Percentiles rank a stretch among this genome's conserved stretches.
phyloP scores from a whole-genome alignment of 179 eudicot genomes.

The Beta macrorhiza region DNA sequence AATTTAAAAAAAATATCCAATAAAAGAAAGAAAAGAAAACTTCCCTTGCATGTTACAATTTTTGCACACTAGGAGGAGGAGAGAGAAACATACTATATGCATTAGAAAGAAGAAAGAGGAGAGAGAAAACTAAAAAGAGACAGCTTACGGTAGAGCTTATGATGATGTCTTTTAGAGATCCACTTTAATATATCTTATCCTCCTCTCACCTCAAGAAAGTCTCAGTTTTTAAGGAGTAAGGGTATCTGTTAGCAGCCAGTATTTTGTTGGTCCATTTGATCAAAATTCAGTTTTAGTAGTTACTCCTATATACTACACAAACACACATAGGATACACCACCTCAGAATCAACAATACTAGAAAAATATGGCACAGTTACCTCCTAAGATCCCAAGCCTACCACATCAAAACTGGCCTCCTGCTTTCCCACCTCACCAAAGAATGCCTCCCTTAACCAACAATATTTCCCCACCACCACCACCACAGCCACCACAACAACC shows the following conservation, averaged over 20 bases:
- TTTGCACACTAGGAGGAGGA: neutral
- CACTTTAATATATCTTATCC: slow-evolving; percentile 17
- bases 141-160: slow-evolving; percentile 17
- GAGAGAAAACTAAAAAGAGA: neutral
- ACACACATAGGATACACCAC: no score
- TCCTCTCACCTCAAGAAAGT: neutral
- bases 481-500: slow-evolving; percentile 9
- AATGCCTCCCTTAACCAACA: slow-evolving; percentile 41
- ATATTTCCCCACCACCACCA: neutral
- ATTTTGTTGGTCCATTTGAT: slow-evolving; percentile 16
- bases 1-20: neutral
- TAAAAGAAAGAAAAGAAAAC: neutral
- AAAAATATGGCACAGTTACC: slow-evolving; percentile 73
- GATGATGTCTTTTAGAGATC: slow-evolving; percentile 26
- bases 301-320: neutral
- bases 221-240: neutral
- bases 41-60: slow-evolving; percentile 8
- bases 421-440: slow-evolving; percentile 43
- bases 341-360: neutral
- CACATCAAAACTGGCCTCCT: slow-evolving; percentile 59
- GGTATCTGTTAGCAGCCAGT: neutral
- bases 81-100: neutral
- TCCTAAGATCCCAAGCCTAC: slow-evolving; percentile 58
- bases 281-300: slow-evolving; percentile 14
- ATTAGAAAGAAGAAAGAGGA: neutral